These are phyloP conservation scores for Ceratobasidium sp. DNA, from an alignment of 1,284 basidiomycete species.

Conservation along the genomic window DNA sequence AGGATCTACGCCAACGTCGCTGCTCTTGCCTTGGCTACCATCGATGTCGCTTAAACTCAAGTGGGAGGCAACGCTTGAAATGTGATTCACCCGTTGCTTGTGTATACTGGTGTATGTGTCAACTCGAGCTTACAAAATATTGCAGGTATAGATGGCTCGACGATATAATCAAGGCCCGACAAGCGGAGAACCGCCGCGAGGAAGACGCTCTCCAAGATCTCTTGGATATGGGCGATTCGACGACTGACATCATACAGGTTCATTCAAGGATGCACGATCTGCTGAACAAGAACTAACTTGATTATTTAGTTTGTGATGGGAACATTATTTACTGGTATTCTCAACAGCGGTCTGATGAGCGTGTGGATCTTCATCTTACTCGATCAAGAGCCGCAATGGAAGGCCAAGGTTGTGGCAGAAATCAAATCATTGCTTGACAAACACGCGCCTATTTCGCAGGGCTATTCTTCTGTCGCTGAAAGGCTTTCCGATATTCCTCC, in stretches of 20 bases:
- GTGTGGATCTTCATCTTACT: slow-evolving; percentile 33
- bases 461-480: background rate
- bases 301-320: slow-evolving; percentile 1
- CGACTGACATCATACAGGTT: background rate
- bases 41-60: slow-evolving; percentile 5
- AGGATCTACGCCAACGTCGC: too few species aligned
- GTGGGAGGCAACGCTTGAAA: background rate
- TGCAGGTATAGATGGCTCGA: slow-evolving; percentile 15
- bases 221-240: slow-evolving; percentile 12
- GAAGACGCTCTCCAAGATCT: too few species aligned
- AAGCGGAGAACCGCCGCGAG: too few species aligned
- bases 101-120: too few species aligned
- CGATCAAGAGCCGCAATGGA: slow-evolving; percentile 23
- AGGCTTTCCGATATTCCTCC: slow-evolving; percentile 6
- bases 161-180: slow-evolving; percentile 20
- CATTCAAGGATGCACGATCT: background rate
- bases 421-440: too few species aligned
- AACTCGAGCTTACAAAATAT: too few species aligned
- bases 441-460: background rate
- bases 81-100: too few species aligned
- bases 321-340: slow-evolving; percentile 13
- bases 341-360: slow-evolving; percentile 33
- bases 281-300: background rate
- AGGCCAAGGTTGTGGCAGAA: slow-evolving; percentile 3
- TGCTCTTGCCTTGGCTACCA: slow-evolving; percentile 21